Evolutionary conservation across 1,284 basidiomycete species (phyloP), one percentile per base, ranked within the genome.

Genomic region (Termitomyces sp.): DNA sequence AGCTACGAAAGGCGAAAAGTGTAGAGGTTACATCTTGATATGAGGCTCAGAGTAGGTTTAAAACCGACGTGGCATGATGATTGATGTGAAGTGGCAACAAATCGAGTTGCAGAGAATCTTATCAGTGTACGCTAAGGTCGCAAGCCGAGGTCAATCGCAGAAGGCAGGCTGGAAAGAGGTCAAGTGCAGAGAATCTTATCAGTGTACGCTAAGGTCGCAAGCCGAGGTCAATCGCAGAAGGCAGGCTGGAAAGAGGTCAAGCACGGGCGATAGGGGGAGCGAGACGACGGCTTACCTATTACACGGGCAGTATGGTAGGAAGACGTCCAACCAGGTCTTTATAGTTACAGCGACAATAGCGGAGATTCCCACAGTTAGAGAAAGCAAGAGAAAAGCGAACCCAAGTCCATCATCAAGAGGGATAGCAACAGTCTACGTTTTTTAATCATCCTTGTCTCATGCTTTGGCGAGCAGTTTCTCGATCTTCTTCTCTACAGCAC

Each of bases 401-500:
- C 13, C 43, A 45, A 50, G 36, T 17, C 17, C 26, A 17, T 41
- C 31, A 44, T 24, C 34, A 26, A 44, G 33, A 45, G 38, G 13
- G 53, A 43, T 36, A 59, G 39, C 45, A 45, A 17, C 19, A 45
- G 28, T 28, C 28, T 19, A 45, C 40, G 15, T 48, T 41, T 34
- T 36, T 19, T 49, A 24, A 39, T 39, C 6, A 5, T 38, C 34
- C 19, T 50, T 40, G 38, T 50, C 38, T 62, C 54, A 67, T 28
- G 67, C 54, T 54, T 69, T 71, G 49, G 58, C 65, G 38, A 74
- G 64, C 46, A 72, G 61, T 15, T 64, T 67, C 56, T 68, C 70
- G 55, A 72, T 60, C 53, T 66, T 67, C 58, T 75, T 74, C 64
- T 73, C 70, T 43, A 68, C 67, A 30, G 68, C 68, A 39, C 62